These are phyloP conservation scores for Helicostylum pulchrum DNA, from an alignment of 192 early-diverging fungal species.

Conservation along the genomic window DNA sequence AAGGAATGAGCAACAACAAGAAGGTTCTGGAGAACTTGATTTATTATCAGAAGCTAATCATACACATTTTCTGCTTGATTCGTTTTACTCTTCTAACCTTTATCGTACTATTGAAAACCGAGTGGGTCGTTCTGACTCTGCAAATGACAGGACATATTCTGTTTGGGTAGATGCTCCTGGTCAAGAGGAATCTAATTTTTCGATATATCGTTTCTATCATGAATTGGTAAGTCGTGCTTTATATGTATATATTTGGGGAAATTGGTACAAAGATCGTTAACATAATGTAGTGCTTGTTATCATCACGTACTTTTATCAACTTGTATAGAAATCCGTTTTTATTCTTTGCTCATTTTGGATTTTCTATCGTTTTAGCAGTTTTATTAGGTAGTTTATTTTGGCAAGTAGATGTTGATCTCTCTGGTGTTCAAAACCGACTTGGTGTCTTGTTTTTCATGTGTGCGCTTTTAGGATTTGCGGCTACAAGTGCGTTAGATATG, in stretches of 20 bases:
- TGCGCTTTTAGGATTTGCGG: constrained; percentile 66
- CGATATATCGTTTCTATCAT: constrained; percentile 21
- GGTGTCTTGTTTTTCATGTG: constrained; percentile 69
- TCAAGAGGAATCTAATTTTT: constrained; percentile 11
- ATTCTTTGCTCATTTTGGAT: constrained; percentile 55
- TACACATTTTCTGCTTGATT: constrained; percentile 23
- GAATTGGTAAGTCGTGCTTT: constrained; percentile 22
- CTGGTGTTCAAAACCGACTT: constrained; percentile 73
- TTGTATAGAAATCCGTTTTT: constrained; percentile 46
- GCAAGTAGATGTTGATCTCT: constrained; percentile 49
- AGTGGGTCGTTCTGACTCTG: not conserved
- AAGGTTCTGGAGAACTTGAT: constrained; percentile 16
- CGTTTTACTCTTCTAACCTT: constrained; percentile 21
- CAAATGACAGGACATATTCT: constrained; percentile 6
- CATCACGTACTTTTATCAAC: constrained; percentile 49
- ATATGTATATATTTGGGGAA: not conserved
- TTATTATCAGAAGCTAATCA: constrained; percentile 31
- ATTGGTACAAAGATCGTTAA: too few relatives aligned
- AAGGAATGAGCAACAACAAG: not conserved
- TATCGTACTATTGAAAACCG: not conserved
- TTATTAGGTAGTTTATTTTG: constrained; percentile 71
- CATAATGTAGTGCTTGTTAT: too few relatives aligned
- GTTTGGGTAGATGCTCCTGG: constrained; percentile 9
- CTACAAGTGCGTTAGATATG: constrained; percentile 58
- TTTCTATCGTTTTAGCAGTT: constrained; percentile 52